Evolutionary conservation across 345 rosid genomes (phyloP).

Genomic region (Iberis pinnata): DNA sequence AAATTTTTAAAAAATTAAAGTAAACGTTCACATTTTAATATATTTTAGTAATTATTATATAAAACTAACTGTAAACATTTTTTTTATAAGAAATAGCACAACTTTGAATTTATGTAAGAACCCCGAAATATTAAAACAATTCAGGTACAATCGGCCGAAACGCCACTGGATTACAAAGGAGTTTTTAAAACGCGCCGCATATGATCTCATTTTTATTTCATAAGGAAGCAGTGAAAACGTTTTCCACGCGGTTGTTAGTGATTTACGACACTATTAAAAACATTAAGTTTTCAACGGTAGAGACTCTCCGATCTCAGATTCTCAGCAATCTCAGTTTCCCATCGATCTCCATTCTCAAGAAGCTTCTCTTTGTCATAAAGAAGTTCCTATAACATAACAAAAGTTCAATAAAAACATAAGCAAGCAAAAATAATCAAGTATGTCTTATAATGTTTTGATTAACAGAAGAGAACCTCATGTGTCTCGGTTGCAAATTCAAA

Average conservation of each 20-base stretch:
- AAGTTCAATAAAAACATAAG: constrained; percentile 15
- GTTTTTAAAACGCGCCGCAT: background rate
- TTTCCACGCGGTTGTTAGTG: background rate
- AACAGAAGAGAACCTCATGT: constrained; percentile 52
- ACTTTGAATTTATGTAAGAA: too few species aligned
- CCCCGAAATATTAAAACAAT: too few species aligned
- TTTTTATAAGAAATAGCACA: too few species aligned
- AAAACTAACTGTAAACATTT: too few species aligned
- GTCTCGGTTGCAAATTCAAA: constrained; percentile 95
- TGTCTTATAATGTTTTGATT: too few species aligned
- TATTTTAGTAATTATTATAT: too few species aligned
- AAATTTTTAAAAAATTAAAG: too few species aligned
- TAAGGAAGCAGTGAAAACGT: constrained; percentile 12
- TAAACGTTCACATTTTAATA: too few species aligned
- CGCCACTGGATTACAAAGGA: too few species aligned
- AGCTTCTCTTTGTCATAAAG: constrained; percentile 93
- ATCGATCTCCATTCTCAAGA: constrained; percentile 91
- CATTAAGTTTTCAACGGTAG: constrained; percentile 48
- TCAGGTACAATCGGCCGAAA: too few species aligned
- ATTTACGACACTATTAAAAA: background rate
- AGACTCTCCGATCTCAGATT: constrained; percentile 95
- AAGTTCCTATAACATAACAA: constrained; percentile 46
- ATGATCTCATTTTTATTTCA: constrained; percentile 27
- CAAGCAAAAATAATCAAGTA: too few species aligned
- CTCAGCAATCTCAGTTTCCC: constrained; percentile 98